A percentile compares a stretch with the other conserved stretches of the same genome.
Evolutionary conservation across 176 grass and related monocot species (phyloP).

Genomic region (Areca catechu): DNA sequence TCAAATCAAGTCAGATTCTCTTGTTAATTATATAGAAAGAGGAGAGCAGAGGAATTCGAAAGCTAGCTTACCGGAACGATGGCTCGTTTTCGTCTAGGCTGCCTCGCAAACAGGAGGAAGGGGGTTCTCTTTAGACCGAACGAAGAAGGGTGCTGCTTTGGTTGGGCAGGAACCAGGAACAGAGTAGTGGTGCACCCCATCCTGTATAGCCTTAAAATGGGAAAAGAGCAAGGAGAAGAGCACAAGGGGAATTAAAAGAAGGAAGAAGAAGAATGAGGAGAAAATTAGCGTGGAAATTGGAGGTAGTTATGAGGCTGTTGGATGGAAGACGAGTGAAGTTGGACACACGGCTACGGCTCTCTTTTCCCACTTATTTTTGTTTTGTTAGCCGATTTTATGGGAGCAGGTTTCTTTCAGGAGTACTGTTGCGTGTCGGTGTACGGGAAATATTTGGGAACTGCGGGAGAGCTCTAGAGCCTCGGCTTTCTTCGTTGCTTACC

Average conservation of each 20-base stretch:
- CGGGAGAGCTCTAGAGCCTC: too few species aligned
- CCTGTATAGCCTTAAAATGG: not conserved
- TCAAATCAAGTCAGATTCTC: not conserved
- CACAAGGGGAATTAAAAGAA: not conserved
- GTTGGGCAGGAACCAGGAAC: slow-evolving; percentile 47
- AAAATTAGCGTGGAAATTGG: not conserved
- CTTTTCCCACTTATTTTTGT: too few species aligned
- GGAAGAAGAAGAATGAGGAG: not conserved
- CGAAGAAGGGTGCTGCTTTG: slow-evolving; percentile 20
- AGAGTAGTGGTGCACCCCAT: slow-evolving; percentile 35
- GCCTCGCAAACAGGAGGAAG: not conserved
- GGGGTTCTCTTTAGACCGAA: slow-evolving; percentile 8
- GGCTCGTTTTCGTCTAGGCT: slow-evolving; percentile 5
- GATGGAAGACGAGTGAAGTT: not conserved
- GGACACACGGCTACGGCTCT: too few species aligned
- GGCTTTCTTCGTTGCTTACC: too few species aligned
- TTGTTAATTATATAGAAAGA: slow-evolving; percentile 19
- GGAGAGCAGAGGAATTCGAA: not conserved
- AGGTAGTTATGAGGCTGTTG: not conserved
- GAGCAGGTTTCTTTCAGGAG: too few species aligned
- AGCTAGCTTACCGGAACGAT: slow-evolving; percentile 17
- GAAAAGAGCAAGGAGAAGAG: not conserved
- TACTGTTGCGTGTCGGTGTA: too few species aligned
- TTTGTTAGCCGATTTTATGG: too few species aligned
- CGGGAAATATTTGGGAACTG: too few species aligned